Conservation (phyloP, 2,329 filamentous ascomycete species). For the Fusarium cyanostomum region DNA sequence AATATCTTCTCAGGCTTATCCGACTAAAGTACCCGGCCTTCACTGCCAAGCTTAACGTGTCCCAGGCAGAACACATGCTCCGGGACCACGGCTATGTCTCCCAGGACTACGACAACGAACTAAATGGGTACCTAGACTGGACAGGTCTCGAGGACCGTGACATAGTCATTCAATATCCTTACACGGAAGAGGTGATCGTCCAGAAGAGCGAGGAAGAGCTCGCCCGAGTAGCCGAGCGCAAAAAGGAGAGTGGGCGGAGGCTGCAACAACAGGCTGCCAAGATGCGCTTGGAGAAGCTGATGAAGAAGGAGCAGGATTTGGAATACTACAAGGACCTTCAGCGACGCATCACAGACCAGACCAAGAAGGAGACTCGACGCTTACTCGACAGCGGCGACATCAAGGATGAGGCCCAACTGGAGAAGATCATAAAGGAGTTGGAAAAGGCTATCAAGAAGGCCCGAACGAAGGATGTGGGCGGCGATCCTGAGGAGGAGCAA, state of each 20-base stretch:
- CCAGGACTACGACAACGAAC: constrained; percentile 81
- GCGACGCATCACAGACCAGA: constrained; percentile 73
- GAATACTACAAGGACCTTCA: constrained; percentile 93
- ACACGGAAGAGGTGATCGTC: constrained; percentile 86
- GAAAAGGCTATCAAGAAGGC: constrained; percentile 91
- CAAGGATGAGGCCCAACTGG: constrained; percentile 87
- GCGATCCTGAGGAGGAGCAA: constrained; percentile 79
- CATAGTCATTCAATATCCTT: constrained; percentile 90
- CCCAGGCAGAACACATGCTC: constrained; percentile 88
- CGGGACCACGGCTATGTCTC: constrained; percentile 91
- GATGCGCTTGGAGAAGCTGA: constrained; percentile 93
- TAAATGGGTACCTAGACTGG: constrained; percentile 85
- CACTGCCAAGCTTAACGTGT: constrained; percentile 83
- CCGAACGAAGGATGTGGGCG: constrained; percentile 91
- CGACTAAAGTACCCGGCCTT: constrained; percentile 92
- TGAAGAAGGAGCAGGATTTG: constrained; percentile 94
- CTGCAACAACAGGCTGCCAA: constrained; percentile 96
- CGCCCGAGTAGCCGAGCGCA: constrained; percentile 87
- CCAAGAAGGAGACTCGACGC: constrained; percentile 90
- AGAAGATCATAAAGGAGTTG: constrained; percentile 85
- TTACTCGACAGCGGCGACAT: constrained; percentile 90
- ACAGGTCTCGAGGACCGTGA: constrained; percentile 90
- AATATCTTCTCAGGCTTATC: constrained; percentile 91
- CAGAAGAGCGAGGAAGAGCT: constrained; percentile 97
- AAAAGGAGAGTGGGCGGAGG: constrained; percentile 91